Evolutionary conservation across 495 filamentous ascomycete species (phyloP).

Genomic region (Venustampulla echinocandica): DNA sequence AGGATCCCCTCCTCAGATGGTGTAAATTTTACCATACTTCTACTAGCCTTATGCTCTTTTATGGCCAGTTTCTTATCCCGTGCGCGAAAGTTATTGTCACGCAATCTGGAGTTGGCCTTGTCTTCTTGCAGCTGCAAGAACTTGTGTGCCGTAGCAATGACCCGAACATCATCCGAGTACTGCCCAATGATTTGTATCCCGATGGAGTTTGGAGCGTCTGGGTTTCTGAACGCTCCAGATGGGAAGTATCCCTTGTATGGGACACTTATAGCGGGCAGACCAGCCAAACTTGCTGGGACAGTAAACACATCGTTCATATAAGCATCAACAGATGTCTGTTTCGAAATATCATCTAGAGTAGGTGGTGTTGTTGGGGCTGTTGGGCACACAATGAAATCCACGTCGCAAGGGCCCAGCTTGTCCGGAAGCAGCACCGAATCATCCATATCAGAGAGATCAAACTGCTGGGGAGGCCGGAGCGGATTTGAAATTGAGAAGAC

Average conservation of each 20-base stretch:
- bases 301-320: conserved; percentile 95
- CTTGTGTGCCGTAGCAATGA: conserved; percentile 47
- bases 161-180: conserved; percentile 71
- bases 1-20: too few relatives aligned
- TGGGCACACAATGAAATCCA: conserved; percentile 84
- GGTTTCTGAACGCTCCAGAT: background rate
- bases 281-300: conserved; percentile 87
- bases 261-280: conserved; percentile 79
- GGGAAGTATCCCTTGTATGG: conserved; percentile 42
- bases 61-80: too few relatives aligned
- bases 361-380: conserved; percentile 77
- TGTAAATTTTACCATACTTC: too few relatives aligned
- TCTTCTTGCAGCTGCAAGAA: too few relatives aligned
- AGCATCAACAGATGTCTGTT: conserved; percentile 25
- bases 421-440: conserved; percentile 32
- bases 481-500: conserved; percentile 63
- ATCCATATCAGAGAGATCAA: conserved; percentile 37
- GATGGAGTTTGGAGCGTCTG: conserved; percentile 32
- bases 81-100: too few relatives aligned
- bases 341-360: conserved; percentile 28
- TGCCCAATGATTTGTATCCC: conserved; percentile 90
- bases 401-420: conserved; percentile 41
- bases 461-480: conserved; percentile 35
- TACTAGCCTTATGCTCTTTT: too few relatives aligned
- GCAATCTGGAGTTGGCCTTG: too few relatives aligned